Percentiles rank a stretch among this genome's conserved stretches.
These are phyloP conservation scores for Quercus dentata DNA, from an alignment of 306 rosid genomes.

Conservation along the genomic window DNA sequence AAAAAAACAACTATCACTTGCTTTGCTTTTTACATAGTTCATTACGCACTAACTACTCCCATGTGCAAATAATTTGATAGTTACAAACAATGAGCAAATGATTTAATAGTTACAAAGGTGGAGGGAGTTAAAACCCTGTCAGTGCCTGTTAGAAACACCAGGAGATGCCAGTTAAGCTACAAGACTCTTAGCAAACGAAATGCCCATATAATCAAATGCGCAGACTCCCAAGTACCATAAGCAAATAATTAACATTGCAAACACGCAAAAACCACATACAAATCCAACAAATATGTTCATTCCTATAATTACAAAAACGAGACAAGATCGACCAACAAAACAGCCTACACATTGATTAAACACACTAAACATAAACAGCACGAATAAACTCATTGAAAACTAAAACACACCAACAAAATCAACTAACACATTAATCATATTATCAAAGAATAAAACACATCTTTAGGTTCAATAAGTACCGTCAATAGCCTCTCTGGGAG, in stretches of 20 bases:
- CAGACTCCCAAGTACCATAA: too few species aligned
- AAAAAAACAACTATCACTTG: neutral
- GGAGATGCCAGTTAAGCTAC: too few species aligned
- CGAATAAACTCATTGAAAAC: neutral
- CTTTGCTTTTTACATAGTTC: neutral
- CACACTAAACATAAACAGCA: neutral
- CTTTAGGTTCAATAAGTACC: conserved; percentile 19
- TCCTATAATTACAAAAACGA: neutral
- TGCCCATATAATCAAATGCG: too few species aligned
- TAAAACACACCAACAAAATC: neutral
- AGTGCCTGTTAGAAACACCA: too few species aligned
- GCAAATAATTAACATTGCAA: neutral
- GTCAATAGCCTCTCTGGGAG: conserved; percentile 59
- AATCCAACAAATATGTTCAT: neutral
- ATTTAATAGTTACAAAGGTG: too few species aligned
- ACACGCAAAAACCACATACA: neutral
- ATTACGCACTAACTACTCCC: neutral
- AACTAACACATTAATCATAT: neutral
- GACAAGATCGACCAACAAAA: neutral
- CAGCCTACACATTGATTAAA: neutral
- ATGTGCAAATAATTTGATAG: neutral
- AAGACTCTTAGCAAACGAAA: too few species aligned
- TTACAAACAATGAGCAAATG: neutral
- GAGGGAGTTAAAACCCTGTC: too few species aligned
- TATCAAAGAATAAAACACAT: neutral